These are phyloP conservation scores for Corylus avellana DNA, from an alignment of 306 rosid genomes.

Conservation along the genomic window DNA sequence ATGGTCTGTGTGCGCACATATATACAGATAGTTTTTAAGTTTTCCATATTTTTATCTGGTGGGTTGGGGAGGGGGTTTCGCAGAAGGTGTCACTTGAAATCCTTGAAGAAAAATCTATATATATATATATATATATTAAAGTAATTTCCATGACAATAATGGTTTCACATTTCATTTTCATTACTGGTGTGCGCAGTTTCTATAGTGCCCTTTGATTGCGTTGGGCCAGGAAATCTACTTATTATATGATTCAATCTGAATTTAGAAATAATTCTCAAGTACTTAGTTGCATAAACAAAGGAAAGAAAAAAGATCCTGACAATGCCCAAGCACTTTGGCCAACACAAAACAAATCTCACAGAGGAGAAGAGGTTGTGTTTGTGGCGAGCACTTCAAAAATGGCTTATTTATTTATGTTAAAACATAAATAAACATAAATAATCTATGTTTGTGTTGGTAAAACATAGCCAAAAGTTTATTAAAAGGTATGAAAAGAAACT, in stretches of 20 bases:
- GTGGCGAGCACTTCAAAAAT: not conserved
- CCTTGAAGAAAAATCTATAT: too few species aligned
- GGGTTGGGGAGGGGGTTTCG: not conserved
- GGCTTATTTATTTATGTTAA: not conserved
- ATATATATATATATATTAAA: too few species aligned
- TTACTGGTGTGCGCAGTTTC: not conserved
- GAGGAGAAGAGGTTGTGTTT: not conserved
- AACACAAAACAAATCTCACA: not conserved
- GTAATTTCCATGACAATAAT: not conserved
- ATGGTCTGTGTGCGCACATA: not conserved
- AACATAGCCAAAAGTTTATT: not conserved
- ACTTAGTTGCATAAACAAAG: not conserved
- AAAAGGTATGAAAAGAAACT: not conserved
- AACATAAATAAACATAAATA: too few species aligned
- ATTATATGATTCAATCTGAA: not conserved
- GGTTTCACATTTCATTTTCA: not conserved
- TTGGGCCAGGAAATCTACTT: not conserved
- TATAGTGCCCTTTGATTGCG: not conserved
- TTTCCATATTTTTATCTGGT: not conserved
- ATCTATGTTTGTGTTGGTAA: not conserved
- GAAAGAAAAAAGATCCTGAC: not conserved
- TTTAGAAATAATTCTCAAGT: not conserved
- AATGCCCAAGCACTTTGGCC: not conserved
- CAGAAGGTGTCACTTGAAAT: not conserved
- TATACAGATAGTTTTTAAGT: not conserved